These are phyloP conservation scores for Solanum phureja DNA, from an alignment of 257 asterid species.

Conservation along the genomic window DNA sequence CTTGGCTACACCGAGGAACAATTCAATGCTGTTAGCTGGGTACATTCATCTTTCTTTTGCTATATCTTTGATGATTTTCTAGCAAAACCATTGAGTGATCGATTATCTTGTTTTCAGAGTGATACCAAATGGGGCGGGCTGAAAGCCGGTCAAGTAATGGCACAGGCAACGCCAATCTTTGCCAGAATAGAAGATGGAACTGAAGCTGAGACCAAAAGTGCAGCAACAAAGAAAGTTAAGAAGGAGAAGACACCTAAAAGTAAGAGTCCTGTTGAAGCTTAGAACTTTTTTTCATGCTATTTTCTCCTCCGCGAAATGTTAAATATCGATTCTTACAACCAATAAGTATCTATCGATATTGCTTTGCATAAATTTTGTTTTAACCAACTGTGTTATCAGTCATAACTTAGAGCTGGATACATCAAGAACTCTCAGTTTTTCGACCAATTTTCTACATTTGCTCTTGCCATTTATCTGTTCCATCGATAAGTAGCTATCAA, in stretches of 20 bases:
- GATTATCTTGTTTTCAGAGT: conserved; percentile 32
- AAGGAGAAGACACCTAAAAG: conserved; percentile 29
- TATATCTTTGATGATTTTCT: background rate
- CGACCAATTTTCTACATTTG: background rate
- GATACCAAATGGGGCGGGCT: conserved; percentile 91
- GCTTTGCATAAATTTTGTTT: background rate
- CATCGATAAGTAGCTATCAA: background rate
- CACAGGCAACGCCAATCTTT: conserved; percentile 68
- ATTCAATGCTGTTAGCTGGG: conserved; percentile 69
- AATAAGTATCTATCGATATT: background rate
- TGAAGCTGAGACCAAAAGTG: conserved; percentile 23
- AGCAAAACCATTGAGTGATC: background rate
- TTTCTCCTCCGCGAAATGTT: background rate
- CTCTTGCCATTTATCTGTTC: background rate
- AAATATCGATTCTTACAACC: background rate
- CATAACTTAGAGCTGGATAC: background rate
- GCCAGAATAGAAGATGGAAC: conserved; percentile 58
- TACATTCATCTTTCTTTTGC: conserved; percentile 23
- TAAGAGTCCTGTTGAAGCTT: conserved; percentile 48
- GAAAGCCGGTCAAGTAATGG: conserved; percentile 61
- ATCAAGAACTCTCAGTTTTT: background rate
- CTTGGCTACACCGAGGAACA: conserved; percentile 81
- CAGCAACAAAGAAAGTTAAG: conserved; percentile 35
- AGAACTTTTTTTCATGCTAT: conserved; percentile 2
- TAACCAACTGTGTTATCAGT: background rate